Conservation (phyloP, 345 rosid genomes). For the Erucastrum elatum region DNA sequence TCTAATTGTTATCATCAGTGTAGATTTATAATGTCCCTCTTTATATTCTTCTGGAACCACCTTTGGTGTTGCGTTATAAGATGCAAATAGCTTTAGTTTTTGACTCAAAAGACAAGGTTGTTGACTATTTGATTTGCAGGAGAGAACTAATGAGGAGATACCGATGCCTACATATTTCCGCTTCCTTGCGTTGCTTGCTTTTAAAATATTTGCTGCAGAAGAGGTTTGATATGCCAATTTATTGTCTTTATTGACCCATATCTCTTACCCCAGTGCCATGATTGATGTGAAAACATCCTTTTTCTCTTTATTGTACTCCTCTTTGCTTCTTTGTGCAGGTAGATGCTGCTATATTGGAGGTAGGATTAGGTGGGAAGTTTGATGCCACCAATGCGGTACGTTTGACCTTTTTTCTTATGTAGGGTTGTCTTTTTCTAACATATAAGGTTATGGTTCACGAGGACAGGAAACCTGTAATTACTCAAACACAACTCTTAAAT, state of each 20-base stretch:
- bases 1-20: not conserved
- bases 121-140: slow-evolving; percentile 50
- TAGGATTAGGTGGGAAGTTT: slow-evolving; percentile 92
- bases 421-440: not conserved
- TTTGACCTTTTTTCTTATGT: not conserved
- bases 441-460: not conserved
- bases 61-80: slow-evolving; percentile 2
- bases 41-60: not conserved
- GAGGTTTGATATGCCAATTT: slow-evolving; percentile 50
- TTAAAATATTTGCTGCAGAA: slow-evolving; percentile 91
- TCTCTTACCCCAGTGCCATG: slow-evolving; percentile 4
- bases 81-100: slow-evolving; percentile 6
- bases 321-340: slow-evolving; percentile 53
- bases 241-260: not conserved
- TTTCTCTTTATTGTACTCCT: slow-evolving; percentile 3
- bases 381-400: slow-evolving; percentile 97
- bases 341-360: slow-evolving; percentile 93
- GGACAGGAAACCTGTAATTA: slow-evolving; percentile 72
- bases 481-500: too few species aligned
- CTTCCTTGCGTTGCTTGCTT: slow-evolving; percentile 90
- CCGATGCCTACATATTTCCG: slow-evolving; percentile 97
- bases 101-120: not conserved
- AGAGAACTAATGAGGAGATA: slow-evolving; percentile 61
- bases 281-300: not conserved
- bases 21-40: not conserved